Percentiles rank a stretch among this genome's conserved stretches.
Conservation (phyloP, 768 basidiomycete genomes). For the Podaxis mareebaensis region DNA sequence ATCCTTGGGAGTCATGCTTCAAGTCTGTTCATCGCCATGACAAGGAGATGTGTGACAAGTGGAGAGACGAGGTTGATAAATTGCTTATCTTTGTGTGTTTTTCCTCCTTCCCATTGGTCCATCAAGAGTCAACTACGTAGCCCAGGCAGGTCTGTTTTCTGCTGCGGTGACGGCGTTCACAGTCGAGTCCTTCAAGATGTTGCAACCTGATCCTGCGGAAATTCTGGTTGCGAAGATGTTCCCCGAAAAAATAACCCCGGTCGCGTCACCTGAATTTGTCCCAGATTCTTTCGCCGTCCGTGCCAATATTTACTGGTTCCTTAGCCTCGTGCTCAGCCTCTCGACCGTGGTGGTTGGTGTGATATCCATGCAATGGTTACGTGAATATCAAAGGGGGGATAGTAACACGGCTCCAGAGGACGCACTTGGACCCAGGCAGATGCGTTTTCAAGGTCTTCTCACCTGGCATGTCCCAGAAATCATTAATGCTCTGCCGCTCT, state of each 20-base stretch:
- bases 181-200: conserved; percentile 24
- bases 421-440: conserved; percentile 22
- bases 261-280: background rate
- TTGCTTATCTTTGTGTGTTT: conserved; percentile 17
- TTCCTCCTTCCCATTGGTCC: background rate
- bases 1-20: conserved; percentile 12
- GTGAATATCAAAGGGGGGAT: conserved; percentile 22
- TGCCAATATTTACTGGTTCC: conserved; percentile 21
- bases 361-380: conserved; percentile 24
- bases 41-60: conserved; percentile 12
- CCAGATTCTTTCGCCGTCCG: conserved; percentile 11
- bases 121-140: background rate
- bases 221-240: conserved; percentile 17
- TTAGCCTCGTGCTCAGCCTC: conserved; percentile 21
- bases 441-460: conserved; percentile 28
- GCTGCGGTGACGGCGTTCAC: conserved; percentile 28
- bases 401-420: conserved; percentile 15
- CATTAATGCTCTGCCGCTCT: conserved; percentile 25
- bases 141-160: conserved; percentile 27
- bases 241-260: conserved; percentile 7
- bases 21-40: conserved; percentile 13
- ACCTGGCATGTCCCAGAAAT: conserved; percentile 30
- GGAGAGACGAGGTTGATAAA: conserved; percentile 20
- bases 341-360: conserved; percentile 20
- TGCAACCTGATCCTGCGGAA: conserved; percentile 22